A percentile compares a stretch with the other conserved stretches of the same genome.
phyloP scores from a whole-genome alignment of 306 rosid species.

The Cucurbita ficifolia region DNA sequence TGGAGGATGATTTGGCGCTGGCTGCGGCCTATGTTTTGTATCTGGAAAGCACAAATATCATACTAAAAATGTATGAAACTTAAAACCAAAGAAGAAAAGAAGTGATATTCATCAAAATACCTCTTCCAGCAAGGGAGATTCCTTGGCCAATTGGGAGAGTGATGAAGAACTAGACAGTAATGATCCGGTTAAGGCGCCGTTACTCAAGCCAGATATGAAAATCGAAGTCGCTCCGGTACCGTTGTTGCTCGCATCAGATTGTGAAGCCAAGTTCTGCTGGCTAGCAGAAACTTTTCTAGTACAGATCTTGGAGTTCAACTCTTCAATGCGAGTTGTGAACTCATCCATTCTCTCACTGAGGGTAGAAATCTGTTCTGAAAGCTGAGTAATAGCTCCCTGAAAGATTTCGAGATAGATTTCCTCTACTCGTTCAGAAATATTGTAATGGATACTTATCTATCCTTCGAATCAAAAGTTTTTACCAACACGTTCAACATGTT shows the following conservation, averaged over 20 bases:
- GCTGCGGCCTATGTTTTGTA: constrained; percentile 45
- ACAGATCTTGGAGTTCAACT: constrained; percentile 58
- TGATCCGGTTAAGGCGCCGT: constrained; percentile 68
- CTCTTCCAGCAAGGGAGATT: constrained; percentile 77
- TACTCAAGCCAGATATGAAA: constrained; percentile 53
- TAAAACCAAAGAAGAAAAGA: not conserved
- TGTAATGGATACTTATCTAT: not conserved
- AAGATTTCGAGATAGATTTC: constrained; percentile 12
- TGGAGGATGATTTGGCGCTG: constrained; percentile 85
- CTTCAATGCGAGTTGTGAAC: constrained; percentile 85
- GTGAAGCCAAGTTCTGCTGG: constrained; percentile 80
- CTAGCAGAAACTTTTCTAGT: constrained; percentile 39
- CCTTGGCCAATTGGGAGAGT: constrained; percentile 66
- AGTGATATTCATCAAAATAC: constrained; percentile 20
- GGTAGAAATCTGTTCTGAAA: constrained; percentile 92
- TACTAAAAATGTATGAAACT: not conserved
- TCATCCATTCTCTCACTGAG: constrained; percentile 93
- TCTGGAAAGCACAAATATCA: constrained; percentile 17
- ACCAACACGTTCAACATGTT: not conserved
- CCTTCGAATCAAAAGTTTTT: not conserved
- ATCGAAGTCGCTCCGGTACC: constrained; percentile 67
- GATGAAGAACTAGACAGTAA: constrained; percentile 68
- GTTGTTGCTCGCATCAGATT: constrained; percentile 64
- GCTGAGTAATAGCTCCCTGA: constrained; percentile 85
- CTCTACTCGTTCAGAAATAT: not conserved